phyloP scores from a whole-genome alignment of 1,139 yeast species.

The Yamadazyma epiphylla region DNA sequence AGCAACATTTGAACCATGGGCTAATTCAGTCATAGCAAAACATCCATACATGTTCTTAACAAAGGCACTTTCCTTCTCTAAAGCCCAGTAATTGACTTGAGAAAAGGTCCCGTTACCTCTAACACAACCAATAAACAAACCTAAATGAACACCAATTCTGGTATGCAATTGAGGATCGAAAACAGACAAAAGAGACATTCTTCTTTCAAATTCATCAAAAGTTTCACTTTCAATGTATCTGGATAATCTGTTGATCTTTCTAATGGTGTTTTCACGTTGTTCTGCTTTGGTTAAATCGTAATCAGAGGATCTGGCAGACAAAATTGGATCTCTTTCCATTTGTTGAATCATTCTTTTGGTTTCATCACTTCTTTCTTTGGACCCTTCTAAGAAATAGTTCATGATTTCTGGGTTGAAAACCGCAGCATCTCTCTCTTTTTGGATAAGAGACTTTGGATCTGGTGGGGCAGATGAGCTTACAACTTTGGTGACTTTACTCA shows the following conservation, averaged over 20 bases:
- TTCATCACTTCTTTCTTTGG: slow-evolving; percentile 29
- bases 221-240: slow-evolving; percentile 45
- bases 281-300: slow-evolving; percentile 40
- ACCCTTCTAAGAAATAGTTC: slow-evolving; percentile 49
- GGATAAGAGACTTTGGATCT: slow-evolving; percentile 32
- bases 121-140: slow-evolving; percentile 44
- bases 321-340: slow-evolving; percentile 48
- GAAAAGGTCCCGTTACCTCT: slow-evolving; percentile 49
- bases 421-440: slow-evolving; percentile 31
- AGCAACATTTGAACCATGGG: slow-evolving; percentile 93
- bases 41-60: slow-evolving; percentile 78
- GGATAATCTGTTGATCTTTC: slow-evolving; percentile 40
- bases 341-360: slow-evolving; percentile 38
- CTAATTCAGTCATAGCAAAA: slow-evolving; percentile 92
- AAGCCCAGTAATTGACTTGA: slow-evolving; percentile 71
- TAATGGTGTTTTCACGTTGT: slow-evolving; percentile 41
- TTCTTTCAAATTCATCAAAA: slow-evolving; percentile 34
- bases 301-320: slow-evolving; percentile 33
- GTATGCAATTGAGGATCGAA: slow-evolving; percentile 51
- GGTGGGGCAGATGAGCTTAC: slow-evolving; percentile 23
- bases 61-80: slow-evolving; percentile 64
- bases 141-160: slow-evolving; percentile 49
- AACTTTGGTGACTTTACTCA: slow-evolving; percentile 10
- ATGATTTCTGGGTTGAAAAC: slow-evolving; percentile 39
- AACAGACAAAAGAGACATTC: slow-evolving; percentile 40